Evolutionary conservation across 305 asterid species (phyloP).

Genomic region (Solanum hybrid): DNA sequence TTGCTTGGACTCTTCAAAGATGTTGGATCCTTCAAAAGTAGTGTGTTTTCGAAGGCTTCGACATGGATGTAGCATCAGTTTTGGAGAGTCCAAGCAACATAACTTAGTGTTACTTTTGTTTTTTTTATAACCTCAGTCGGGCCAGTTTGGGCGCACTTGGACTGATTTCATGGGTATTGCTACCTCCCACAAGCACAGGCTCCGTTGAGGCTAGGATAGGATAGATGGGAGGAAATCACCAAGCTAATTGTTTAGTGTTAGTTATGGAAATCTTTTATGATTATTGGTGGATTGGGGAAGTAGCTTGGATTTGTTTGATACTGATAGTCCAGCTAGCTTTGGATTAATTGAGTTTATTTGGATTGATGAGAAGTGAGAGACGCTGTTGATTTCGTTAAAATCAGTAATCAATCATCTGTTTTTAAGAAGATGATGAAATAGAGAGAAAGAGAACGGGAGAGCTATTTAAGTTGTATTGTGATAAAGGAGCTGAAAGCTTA

Average conservation of each 20-base stretch:
- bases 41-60: background rate
- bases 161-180: background rate
- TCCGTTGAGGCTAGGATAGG: background rate
- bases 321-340: background rate
- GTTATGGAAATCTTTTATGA: background rate
- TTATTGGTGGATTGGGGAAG: background rate
- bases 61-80: background rate
- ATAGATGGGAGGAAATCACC: background rate
- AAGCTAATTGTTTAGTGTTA: background rate
- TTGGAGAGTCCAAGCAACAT: background rate
- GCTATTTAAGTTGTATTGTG: background rate
- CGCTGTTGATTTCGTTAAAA: background rate
- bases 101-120: background rate
- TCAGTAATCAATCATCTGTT: background rate
- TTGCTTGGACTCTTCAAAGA: background rate
- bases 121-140: background rate
- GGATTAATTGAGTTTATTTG: background rate
- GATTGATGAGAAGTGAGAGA: background rate
- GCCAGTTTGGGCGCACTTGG: background rate
- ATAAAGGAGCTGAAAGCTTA: background rate
- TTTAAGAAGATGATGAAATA: background rate
- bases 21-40: background rate
- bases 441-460: background rate
- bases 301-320: background rate
- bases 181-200: background rate